Base-by-base conservation (phyloP, 768 basidiomycete genomes). In the Serpula lacrymans region DNA sequence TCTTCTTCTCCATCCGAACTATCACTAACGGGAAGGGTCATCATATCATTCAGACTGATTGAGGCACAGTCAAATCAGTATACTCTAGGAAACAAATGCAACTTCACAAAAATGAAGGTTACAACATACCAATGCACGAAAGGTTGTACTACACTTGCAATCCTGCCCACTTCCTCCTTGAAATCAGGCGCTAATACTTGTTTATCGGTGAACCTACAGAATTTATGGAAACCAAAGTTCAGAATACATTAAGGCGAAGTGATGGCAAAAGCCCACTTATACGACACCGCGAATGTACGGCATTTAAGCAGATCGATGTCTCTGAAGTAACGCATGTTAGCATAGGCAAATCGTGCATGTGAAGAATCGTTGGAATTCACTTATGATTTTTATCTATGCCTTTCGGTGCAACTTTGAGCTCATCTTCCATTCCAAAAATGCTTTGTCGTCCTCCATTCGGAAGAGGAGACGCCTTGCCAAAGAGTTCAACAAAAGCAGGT, bases 231-330 rank as follows among this genome's bases (percentile, higher is more conserved):
- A 63, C 65, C 60, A 37, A 16, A 12, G 45, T 18, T 37, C 14
- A n/a, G 27, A 29, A 14, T 31, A 34, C 31, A 10, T 24, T 18
- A 36, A 38, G 24, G 35, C 41, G 27, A 38, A 25, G 29, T 36
- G 30, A 14, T 26, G 16, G 5, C 64, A 71, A 37, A 17, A 27
- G 45, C 56, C 11, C 46, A 88, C 88, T 58, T 57, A 48, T 82
- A 73, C 0, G 74, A 57, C 2, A 94, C 88, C 2, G 74, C 82
- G 24, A 90, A 78, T 13, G 82, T 81, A 18, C 91, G 79, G 45
- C 88, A 84, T 61, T 88, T 89, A 46, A 99, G 65, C 36, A 98
- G 64, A 59, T 95, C 94, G 49, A 99, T 97, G 57, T 97, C 91
- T 60, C 84, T 88, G 45, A 32, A 37, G 13, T 26, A 34, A 21